These are phyloP conservation scores for Apophysomyces sp. DNA, from an alignment of 371 early-diverging fungal species.

Conservation along the genomic window DNA sequence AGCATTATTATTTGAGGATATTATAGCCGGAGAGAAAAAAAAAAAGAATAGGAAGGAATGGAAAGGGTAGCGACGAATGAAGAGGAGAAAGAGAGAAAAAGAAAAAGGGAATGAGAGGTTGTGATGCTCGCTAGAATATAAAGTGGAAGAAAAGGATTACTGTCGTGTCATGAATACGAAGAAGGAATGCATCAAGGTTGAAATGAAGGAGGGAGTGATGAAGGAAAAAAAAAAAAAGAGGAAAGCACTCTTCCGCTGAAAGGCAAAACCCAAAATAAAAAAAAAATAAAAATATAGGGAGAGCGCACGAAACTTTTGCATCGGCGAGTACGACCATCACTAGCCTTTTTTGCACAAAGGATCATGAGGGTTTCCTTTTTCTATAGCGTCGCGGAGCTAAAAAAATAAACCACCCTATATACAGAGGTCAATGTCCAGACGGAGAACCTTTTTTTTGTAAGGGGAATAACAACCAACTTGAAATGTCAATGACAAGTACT, in stretches of 20 bases:
- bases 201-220: neutral
- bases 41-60: constrained; percentile 14
- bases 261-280: constrained; percentile 1
- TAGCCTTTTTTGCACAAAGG: neutral
- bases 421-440: neutral
- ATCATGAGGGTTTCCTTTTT: neutral
- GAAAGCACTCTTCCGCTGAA: neutral
- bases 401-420: neutral
- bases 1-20: constrained; percentile 12
- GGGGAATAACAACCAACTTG: neutral
- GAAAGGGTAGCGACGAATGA: constrained; percentile 3
- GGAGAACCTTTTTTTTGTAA: neutral
- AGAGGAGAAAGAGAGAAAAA: neutral
- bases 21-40: neutral
- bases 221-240: constrained; percentile 1
- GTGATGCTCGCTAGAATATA: neutral
- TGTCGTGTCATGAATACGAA: constrained; percentile 9
- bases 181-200: constrained; percentile 11
- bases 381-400: neutral
- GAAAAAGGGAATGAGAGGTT: neutral
- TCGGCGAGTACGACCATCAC: neutral
- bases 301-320: neutral
- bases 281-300: neutral
- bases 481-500: neutral
- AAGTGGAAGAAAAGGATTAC: constrained; percentile 4